A percentile compares a stretch with the other conserved stretches of the same genome.
These are phyloP conservation scores for Plectosphaerella sp. DNA, from an alignment of 2,329 filamentous ascomycete genomes.

Conservation along the genomic window DNA sequence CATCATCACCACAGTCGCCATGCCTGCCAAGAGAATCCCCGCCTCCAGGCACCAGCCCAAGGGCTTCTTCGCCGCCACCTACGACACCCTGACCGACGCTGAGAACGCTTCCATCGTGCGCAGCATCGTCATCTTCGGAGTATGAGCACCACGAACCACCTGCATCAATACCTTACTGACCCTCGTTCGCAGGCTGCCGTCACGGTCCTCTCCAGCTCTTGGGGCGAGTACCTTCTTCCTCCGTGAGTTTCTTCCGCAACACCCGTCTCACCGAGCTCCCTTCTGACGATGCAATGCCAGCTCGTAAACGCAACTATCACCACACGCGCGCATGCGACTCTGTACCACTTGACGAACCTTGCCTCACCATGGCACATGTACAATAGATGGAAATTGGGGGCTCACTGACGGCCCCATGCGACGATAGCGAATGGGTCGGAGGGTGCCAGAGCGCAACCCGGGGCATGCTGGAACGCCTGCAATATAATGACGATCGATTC, in stretches of 20 bases:
- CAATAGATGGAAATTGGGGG: slow-evolving; percentile 6
- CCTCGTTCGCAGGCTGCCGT: slow-evolving; percentile 49
- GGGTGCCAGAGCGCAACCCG: too few relatives aligned
- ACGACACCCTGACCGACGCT: slow-evolving; percentile 58
- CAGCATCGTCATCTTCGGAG: slow-evolving; percentile 64
- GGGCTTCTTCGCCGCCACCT: slow-evolving; percentile 54
- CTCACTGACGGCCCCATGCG: background rate
- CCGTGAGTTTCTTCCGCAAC: slow-evolving; percentile 38
- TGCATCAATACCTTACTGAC: slow-evolving; percentile 3
- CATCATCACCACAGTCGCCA: slow-evolving; percentile 26
- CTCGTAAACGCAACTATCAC: slow-evolving; percentile 4
- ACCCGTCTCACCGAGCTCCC: background rate
- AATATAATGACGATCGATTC: too few relatives aligned
- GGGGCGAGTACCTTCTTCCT: slow-evolving; percentile 64
- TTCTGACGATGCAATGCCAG: background rate
- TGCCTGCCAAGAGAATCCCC: slow-evolving; percentile 60
- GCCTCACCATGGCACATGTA: slow-evolving; percentile 11
- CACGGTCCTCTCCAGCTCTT: slow-evolving; percentile 62
- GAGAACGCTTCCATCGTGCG: slow-evolving; percentile 67
- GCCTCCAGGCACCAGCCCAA: slow-evolving; percentile 29
- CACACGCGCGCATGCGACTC: background rate
- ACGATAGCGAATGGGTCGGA: too few relatives aligned
- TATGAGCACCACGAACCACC: slow-evolving; percentile 37
- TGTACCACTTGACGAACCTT: slow-evolving; percentile 5
- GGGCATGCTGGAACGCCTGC: too few relatives aligned